Percentiles rank a stretch among this genome's conserved stretches.
Evolutionary conservation across 257 asterid species (phyloP).

Genomic region (Nyctanthes arbortristis): DNA sequence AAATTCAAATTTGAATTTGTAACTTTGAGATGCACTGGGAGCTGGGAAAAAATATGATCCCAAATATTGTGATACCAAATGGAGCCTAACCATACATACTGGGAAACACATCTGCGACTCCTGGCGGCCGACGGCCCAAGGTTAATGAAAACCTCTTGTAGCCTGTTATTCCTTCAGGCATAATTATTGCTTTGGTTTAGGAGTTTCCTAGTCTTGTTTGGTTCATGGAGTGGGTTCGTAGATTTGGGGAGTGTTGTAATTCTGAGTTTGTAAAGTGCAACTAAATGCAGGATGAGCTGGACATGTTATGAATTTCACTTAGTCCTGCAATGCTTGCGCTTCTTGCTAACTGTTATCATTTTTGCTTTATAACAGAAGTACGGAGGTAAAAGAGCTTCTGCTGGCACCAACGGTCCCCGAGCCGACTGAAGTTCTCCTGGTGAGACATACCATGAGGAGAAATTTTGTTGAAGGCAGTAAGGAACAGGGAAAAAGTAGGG

Average conservation of each 20-base stretch:
- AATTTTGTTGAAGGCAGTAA: background rate
- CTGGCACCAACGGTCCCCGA: slow-evolving; percentile 58
- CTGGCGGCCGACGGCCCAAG: too few relatives aligned
- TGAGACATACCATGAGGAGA: slow-evolving; percentile 8
- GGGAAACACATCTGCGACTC: too few relatives aligned
- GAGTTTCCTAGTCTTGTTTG: background rate
- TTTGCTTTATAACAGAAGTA: slow-evolving; percentile 58
- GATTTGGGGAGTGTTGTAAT: background rate
- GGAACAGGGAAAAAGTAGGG: slow-evolving; percentile 13
- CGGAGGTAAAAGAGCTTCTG: slow-evolving; percentile 57
- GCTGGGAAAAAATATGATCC: too few relatives aligned
- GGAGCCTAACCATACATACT: background rate
- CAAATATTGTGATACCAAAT: too few relatives aligned
- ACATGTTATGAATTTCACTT: background rate
- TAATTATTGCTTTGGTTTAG: background rate
- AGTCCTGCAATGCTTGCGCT: background rate
- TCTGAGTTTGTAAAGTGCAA: background rate
- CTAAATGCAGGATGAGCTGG: background rate
- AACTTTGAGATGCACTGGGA: too few relatives aligned
- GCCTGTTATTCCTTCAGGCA: background rate
- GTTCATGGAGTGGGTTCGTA: background rate
- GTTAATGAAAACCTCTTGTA: background rate
- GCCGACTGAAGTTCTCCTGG: slow-evolving; percentile 49
- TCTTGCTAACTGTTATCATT: slow-evolving; percentile 1
- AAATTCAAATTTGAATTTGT: too few relatives aligned